phyloP scores from a whole-genome alignment of 1,139 yeast species.

The Meyerozyma sp. region DNA sequence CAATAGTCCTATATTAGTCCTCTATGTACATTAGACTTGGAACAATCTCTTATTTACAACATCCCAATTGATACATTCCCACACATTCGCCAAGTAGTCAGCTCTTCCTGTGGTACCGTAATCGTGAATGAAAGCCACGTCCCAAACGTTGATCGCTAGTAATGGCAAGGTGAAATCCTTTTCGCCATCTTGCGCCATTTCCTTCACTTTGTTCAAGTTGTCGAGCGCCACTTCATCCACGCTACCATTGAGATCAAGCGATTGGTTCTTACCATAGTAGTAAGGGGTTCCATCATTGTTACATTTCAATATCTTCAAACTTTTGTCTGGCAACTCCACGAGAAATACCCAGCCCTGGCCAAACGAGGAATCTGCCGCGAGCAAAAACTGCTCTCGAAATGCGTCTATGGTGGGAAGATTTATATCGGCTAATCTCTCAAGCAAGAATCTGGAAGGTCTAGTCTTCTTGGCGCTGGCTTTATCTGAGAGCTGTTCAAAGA shows the following conservation, averaged over 20 bases:
- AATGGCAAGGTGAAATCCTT: constrained; percentile 75
- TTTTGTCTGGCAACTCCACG: constrained; percentile 68
- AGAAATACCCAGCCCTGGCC: constrained; percentile 92
- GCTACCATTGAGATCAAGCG: constrained; percentile 71
- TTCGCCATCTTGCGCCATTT: constrained; percentile 37
- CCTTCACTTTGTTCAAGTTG: constrained; percentile 41
- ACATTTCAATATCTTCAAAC: constrained; percentile 56
- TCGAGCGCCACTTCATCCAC: constrained; percentile 51
- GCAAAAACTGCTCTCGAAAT: constrained; percentile 49
- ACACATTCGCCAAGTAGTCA: constrained; percentile 67
- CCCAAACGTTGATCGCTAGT: constrained; percentile 82
- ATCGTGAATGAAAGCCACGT: constrained; percentile 75
- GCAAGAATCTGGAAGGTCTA: constrained; percentile 44
- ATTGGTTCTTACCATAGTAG: constrained; percentile 68
- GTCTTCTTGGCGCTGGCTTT: constrained; percentile 27
- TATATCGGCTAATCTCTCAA: constrained; percentile 29
- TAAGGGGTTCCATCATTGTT: constrained; percentile 92
- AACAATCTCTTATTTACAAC: constrained; percentile 63
- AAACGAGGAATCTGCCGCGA: constrained; percentile 45
- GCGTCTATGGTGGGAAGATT: constrained; percentile 43
- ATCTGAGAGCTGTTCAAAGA: constrained; percentile 60
- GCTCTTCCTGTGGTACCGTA: constrained; percentile 77
- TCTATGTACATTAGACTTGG: constrained; percentile 22
- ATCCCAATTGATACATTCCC: constrained; percentile 84
- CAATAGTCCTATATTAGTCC: neutral